These are phyloP conservation scores for Stropharia rugosoannulata DNA, from an alignment of 768 basidiomycete species.

Conservation along the genomic window DNA sequence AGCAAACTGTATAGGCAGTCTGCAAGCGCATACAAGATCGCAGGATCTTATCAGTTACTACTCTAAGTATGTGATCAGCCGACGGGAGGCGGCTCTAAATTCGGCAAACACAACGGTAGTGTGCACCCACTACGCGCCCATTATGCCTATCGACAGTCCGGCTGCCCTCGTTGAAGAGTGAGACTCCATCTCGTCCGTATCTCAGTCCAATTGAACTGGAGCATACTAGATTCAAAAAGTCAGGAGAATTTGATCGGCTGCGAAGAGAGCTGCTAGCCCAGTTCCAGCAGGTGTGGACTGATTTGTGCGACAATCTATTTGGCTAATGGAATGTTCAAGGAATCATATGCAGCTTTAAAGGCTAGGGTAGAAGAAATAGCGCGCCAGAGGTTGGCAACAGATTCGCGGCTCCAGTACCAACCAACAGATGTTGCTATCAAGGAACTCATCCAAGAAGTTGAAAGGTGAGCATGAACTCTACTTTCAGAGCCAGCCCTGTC, in stretches of 20 bases:
- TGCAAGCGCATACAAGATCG: no score
- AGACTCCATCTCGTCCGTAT: slow-evolving; percentile 14
- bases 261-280: slow-evolving; percentile 61
- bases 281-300: slow-evolving; percentile 43
- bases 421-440: slow-evolving; percentile 51
- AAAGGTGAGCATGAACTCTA: slow-evolving; percentile 43
- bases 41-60: background rate
- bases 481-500: background rate
- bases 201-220: background rate
- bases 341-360: slow-evolving; percentile 53
- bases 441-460: slow-evolving; percentile 72
- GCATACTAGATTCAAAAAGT: slow-evolving; percentile 66
- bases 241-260: slow-evolving; percentile 75
- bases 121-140: background rate
- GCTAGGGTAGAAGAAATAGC: slow-evolving; percentile 62
- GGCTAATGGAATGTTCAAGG: slow-evolving; percentile 27
- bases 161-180: slow-evolving; percentile 66
- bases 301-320: background rate
- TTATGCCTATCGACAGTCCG: slow-evolving; percentile 56
- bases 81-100: background rate
- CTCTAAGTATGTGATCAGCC: background rate
- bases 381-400: slow-evolving; percentile 50
- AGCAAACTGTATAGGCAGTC: no score
- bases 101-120: background rate
- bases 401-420: slow-evolving; percentile 51